Evolutionary conservation across 1,139 yeast species (phyloP).

Genomic region (Saccharomyces pastorianus): DNA sequence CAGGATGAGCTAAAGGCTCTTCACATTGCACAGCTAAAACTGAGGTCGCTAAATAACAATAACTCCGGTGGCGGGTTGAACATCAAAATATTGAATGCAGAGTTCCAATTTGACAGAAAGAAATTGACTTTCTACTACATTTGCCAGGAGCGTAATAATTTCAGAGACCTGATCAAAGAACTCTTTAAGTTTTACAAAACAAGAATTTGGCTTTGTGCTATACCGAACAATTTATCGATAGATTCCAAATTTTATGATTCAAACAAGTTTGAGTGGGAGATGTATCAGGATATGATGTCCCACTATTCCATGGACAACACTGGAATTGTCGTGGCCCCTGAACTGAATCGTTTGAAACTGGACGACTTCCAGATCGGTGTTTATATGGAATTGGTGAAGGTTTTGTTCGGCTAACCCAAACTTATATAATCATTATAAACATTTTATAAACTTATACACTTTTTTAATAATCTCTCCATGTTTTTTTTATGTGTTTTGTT

Average conservation of each 20-base stretch:
- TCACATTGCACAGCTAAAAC: conserved; percentile 32
- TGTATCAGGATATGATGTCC: conserved; percentile 28
- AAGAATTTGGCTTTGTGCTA: conserved; percentile 95
- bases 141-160: conserved; percentile 72
- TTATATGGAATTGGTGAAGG: conserved; percentile 30
- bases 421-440: conserved; percentile 2
- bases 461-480: not conserved
- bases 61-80: conserved; percentile 14
- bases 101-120: conserved; percentile 91
- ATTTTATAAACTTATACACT: conserved; percentile 1
- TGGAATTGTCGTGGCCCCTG: conserved; percentile 21
- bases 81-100: conserved; percentile 61
- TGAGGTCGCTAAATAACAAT: conserved; percentile 25
- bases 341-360: conserved; percentile 22
- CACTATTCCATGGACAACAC: conserved; percentile 14
- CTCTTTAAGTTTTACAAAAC: conserved; percentile 90
- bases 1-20: conserved; percentile 42
- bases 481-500: not conserved
- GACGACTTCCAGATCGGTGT: conserved; percentile 33
- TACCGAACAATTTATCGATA: conserved; percentile 35
- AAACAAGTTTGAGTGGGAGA: conserved; percentile 22
- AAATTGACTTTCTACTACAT: conserved; percentile 83
- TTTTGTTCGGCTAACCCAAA: conserved; percentile 14
- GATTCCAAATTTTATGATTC: conserved; percentile 26
- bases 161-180: conserved; percentile 85